Evolutionary conservation across 2,329 filamentous ascomycete species (phyloP).

Genomic region (Colletotrichum phormii): DNA sequence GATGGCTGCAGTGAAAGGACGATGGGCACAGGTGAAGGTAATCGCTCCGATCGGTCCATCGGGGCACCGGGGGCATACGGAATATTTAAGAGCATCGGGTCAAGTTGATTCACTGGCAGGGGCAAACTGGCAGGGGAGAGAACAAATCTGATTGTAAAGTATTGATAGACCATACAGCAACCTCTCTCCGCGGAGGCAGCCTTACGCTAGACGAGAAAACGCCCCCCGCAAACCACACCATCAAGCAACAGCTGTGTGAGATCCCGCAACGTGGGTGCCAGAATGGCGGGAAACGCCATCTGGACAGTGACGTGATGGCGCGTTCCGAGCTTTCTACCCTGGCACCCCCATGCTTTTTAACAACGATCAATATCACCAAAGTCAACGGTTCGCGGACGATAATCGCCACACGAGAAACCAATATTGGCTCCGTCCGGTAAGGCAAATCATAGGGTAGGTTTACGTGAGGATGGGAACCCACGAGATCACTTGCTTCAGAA

Average conservation of each 20-base stretch:
- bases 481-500: background rate
- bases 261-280: background rate
- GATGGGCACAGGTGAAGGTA: slow-evolving; percentile 4
- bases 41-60: slow-evolving; percentile 7
- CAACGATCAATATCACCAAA: background rate
- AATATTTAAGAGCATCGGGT: slow-evolving; percentile 4
- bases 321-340: slow-evolving; percentile 3
- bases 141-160: background rate
- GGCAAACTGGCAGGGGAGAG: background rate
- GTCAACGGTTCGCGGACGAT: slow-evolving; percentile 7
- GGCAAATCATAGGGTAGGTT: background rate
- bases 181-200: slow-evolving; percentile 5
- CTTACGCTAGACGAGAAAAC: slow-evolving; percentile 1
- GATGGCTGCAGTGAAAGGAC: background rate
- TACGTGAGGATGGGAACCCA: background rate
- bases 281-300: background rate
- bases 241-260: background rate
- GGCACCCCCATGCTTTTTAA: no score
- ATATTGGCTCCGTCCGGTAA: background rate
- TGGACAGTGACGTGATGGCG: slow-evolving; percentile 24
- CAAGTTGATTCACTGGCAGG: background rate
- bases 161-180: background rate
- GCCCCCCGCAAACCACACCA: background rate
- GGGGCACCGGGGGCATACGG: background rate
- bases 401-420: background rate